phyloP scores from a whole-genome alignment of 129 eudicot genomes.

The Logfia minima region DNA sequence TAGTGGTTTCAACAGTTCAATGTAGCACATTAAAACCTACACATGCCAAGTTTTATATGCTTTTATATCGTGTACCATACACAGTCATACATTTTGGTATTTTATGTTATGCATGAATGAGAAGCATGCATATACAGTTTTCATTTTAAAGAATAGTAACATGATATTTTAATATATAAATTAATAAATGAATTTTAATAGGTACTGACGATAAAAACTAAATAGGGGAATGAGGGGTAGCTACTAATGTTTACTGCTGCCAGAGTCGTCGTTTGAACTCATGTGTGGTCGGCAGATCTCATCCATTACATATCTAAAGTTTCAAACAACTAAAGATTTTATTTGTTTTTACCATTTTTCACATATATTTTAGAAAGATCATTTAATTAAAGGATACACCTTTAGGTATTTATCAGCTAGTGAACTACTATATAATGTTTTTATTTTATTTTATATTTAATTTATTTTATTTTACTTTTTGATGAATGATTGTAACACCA shows the following conservation, averaged over 20 bases:
- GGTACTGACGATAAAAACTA: background rate
- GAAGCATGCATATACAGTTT: background rate
- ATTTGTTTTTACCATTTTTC: background rate
- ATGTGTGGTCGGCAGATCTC: constrained; percentile 30
- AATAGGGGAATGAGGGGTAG: constrained; percentile 26
- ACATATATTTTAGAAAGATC: background rate
- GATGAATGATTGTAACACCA: no score
- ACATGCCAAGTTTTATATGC: background rate
- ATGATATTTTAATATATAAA: background rate
- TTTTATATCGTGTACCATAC: background rate
- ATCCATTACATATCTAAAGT: constrained; percentile 19
- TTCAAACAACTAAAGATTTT: background rate
- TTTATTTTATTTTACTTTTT: no score
- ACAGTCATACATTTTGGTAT: background rate
- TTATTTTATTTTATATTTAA: no score
- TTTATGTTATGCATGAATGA: background rate
- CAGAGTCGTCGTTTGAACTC: constrained; percentile 35
- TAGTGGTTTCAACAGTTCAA: background rate
- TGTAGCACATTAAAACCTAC: background rate
- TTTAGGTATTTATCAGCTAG: no score
- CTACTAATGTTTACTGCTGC: constrained; percentile 25
- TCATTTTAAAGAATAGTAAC: background rate
- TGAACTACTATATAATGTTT: no score
- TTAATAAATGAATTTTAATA: background rate
- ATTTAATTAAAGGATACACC: background rate